Evolutionary conservation across 2,329 filamentous ascomycete genomes (phyloP).

Genomic region (Penicillium sp.): DNA sequence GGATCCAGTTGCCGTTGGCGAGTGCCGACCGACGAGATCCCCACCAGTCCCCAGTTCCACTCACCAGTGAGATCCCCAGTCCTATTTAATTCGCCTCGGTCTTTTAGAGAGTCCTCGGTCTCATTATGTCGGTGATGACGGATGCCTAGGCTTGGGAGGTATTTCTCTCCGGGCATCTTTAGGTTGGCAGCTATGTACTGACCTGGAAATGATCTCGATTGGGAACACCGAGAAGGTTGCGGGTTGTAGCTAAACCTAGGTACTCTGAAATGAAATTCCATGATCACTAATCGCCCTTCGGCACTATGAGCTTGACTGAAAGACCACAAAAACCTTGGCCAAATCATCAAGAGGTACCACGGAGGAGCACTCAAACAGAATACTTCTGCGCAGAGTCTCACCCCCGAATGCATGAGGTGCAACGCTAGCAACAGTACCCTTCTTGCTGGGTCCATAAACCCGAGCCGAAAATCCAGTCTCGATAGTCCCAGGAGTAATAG

Average conservation of each 20-base stretch:
- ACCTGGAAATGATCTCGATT: no score
- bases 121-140: neutral
- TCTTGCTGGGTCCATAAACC: slow-evolving; percentile 30
- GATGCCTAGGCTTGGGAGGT: no score
- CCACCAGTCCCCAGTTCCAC: neutral
- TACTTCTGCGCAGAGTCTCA: slow-evolving; percentile 24
- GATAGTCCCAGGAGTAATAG: slow-evolving; percentile 20
- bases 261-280: neutral
- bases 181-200: no score
- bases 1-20: slow-evolving; percentile 2
- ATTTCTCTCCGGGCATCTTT: no score
- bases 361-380: slow-evolving; percentile 28
- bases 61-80: slow-evolving; percentile 1
- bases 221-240: no score
- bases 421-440: slow-evolving; percentile 8
- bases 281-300: neutral
- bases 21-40: slow-evolving; percentile 4
- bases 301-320: slow-evolving; percentile 7
- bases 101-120: neutral
- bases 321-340: slow-evolving; percentile 20
- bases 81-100: neutral
- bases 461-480: slow-evolving; percentile 27
- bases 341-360: slow-evolving; percentile 29
- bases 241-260: no score
- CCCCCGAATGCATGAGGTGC: slow-evolving; percentile 24